Evolutionary conservation across 805 yeast genomes (phyloP), one percentile per base, ranked within the genome.

Genomic region (Ogataea zsoltii): DNA sequence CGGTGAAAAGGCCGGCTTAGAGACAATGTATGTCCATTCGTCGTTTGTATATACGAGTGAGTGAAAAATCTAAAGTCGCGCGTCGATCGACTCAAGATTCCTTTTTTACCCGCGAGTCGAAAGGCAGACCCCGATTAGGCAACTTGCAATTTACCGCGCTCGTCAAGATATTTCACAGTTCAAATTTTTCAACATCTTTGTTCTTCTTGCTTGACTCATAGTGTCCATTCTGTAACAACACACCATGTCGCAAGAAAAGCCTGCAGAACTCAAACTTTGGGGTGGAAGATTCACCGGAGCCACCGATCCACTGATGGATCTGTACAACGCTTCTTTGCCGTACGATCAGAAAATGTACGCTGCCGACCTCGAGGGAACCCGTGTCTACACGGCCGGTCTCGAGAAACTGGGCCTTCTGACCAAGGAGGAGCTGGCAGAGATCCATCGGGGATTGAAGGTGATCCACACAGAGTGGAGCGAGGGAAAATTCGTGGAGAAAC

Each of bases 271-370:
- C 58, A 91, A 83, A 67, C 74, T 92, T 54, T 92, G 99, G 99
- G 99, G 99, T 60, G 99, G 98, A 60, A 81, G 99, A 69, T 92
- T 92, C 71, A 92, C 97, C 49, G 98, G 96, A 38, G 92, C 92
- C 51, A 83, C 96, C 23, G 99, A 94, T 60, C 99, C 99, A 3
- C 73, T 94, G 62, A 94, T 94, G 99, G 95, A 94, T 64, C 75
- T 92, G 42, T 94, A 95, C 75, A 94, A 94, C 69, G 97, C 97
- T 1, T 92, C 98, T 1, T 72, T 94, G 54, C 98, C 99, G 2
- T 94, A 94, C 61, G 99, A 94, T 68, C 77, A 92, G 71, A 84
- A 79, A 62, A 94, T 94, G 98, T 94, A 85, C 70, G 83, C 80
- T 36, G 98, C 95, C 12, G 99, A 94, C 68, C 72, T 94, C 54